Conservation (phyloP, 1,284 basidiomycete species). For the Pterula multifida region DNA sequence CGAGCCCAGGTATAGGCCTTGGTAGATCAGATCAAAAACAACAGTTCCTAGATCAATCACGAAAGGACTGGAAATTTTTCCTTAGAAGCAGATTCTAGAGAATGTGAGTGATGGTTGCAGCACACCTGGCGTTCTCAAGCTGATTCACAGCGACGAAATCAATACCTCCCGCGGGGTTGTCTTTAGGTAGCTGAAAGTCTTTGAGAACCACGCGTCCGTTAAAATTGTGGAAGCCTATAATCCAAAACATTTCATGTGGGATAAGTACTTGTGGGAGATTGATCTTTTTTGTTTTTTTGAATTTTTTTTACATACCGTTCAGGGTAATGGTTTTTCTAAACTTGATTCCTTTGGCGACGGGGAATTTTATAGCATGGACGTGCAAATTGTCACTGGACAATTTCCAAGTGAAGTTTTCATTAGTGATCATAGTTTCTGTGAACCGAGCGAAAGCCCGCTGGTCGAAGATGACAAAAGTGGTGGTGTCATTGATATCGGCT, state of each 20-base stretch:
- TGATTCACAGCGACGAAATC: constrained; percentile 48
- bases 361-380: constrained; percentile 61
- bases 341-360: constrained; percentile 44
- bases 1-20: constrained; percentile 46
- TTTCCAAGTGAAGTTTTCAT: constrained; percentile 62
- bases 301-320: constrained; percentile 37
- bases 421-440: constrained; percentile 50
- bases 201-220: constrained; percentile 41
- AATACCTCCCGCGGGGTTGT: constrained; percentile 60
- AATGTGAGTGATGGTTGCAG: neutral
- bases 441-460: constrained; percentile 45
- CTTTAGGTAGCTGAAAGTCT: constrained; percentile 63
- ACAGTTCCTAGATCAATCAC: constrained; percentile 59
- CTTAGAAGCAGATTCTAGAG: neutral
- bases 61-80: constrained; percentile 44
- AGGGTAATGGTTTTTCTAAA: constrained; percentile 50
- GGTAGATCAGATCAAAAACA: constrained; percentile 52
- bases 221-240: constrained; percentile 57
- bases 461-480: constrained; percentile 41
- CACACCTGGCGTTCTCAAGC: constrained; percentile 52
- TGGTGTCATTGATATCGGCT: constrained; percentile 47
- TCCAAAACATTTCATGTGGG: constrained; percentile 28
- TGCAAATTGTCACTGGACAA: constrained; percentile 44
- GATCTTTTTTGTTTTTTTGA: no score
- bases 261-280: constrained; percentile 47